Percentiles rank a stretch among this genome's conserved stretches.
Evolutionary conservation across 192 early-diverging fungal species (phyloP).

Genomic region (Chytriomyces confervae): DNA sequence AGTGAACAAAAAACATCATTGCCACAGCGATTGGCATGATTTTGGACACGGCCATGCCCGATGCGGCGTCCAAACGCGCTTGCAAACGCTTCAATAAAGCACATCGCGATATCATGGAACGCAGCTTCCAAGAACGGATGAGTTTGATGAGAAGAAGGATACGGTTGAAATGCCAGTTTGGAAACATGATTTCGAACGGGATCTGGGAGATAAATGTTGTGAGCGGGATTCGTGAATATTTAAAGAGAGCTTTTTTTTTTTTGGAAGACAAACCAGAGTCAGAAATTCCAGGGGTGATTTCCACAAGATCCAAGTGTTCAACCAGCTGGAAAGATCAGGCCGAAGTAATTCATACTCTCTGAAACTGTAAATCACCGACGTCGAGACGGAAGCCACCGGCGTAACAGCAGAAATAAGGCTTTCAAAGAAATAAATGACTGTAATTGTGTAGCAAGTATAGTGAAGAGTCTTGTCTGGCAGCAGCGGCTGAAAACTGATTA

Average conservation of each 20-base stretch:
- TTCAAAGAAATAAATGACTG: not conserved
- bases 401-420: not conserved
- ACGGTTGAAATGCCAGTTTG: not conserved
- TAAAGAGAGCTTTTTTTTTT: too few relatives aligned
- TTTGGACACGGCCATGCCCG: not conserved
- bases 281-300: too few relatives aligned
- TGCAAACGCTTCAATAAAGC: not conserved
- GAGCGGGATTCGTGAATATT: too few relatives aligned
- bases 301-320: too few relatives aligned
- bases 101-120: not conserved
- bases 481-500: not conserved
- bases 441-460: not conserved
- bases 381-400: not conserved
- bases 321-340: not conserved
- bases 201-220: not conserved
- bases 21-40: constrained; percentile 4
- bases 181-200: constrained; percentile 3
- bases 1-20: constrained; percentile 3
- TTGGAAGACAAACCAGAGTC: too few relatives aligned
- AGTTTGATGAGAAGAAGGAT: not conserved
- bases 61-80: not conserved
- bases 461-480: not conserved
- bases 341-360: not conserved
- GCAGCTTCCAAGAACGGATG: not conserved
- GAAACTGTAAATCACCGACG: constrained; percentile 12